Evolutionary conservation across 352 stramenopile genomes (phyloP), one percentile per base, ranked within the genome.

Genomic region (Phytopythium aichiense): DNA sequence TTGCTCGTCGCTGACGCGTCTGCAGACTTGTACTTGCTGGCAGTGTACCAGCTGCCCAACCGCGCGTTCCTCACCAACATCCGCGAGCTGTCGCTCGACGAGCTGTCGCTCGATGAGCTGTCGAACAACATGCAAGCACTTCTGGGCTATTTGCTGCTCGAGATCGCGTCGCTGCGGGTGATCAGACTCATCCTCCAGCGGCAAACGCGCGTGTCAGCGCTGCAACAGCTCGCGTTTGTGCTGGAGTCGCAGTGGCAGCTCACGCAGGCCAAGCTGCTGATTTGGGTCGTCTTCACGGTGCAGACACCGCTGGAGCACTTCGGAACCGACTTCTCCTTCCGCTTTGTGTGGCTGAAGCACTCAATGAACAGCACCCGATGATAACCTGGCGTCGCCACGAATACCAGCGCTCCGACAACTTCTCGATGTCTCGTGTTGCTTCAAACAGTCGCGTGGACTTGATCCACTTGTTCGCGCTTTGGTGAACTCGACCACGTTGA

Each of bases 1-100:
- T 66, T 46, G 18, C n/a, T 50, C 43, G 20, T 50, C 9, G 2
- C n/a, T n/a, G 2, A 28, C 43, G 7, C 9, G 1, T 55, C 11
- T 20, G 42, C 30, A 72, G 68, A 60, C 16, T 38, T 69, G 5
- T 81, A 74, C 53, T 22, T 74, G 33, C 13, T 55, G 2, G 67
- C 69, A 16, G 28, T 71, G 18, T 76, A 65, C 31, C 52, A 72
- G 37, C 50, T 76, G 1, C 70, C 70, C 0, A 81, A 78, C 25
- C 60, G 65, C 15, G 60, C 16, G 46, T 78, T 64, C 60, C 73
- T 74, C 22, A 52, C 63, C 18, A 65, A 76, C 23, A 49, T 84
- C 5, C 50, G 55, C 1, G 43, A 43, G 51, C 51, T 66, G 15
- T 61, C 42, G 13, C 20, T 51, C 4, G n/a, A n/a, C 1, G 43